Evolutionary conservation across 208 protist genomes (phyloP).

Genomic region (Novymonas esmeraldas): DNA sequence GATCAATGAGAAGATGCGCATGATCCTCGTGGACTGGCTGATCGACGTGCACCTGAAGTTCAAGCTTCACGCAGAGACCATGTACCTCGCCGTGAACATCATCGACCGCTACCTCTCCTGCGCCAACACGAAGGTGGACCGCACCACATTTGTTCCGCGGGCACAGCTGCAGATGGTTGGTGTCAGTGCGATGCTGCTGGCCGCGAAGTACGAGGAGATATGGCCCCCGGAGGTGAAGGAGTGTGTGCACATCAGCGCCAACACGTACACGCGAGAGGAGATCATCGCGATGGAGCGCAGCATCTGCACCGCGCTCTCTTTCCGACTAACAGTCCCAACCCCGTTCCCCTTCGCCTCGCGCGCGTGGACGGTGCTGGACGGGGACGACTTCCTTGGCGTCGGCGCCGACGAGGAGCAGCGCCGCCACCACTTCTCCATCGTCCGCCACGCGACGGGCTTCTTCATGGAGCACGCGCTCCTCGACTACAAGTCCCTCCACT

Average conservation of each 20-base stretch:
- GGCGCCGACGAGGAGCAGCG: constrained; percentile 44
- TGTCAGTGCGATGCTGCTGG: constrained; percentile 87
- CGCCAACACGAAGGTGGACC: constrained; percentile 69
- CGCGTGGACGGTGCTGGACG: constrained; percentile 74
- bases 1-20: constrained; percentile 97
- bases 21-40: constrained; percentile 99
- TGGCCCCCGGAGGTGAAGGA: constrained; percentile 93
- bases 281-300: constrained; percentile 90
- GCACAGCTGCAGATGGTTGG: constrained; percentile 97
- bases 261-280: constrained; percentile 93
- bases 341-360: constrained; percentile 85
- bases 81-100: constrained; percentile 97
- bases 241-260: constrained; percentile 94
- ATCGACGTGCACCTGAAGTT: constrained; percentile 98
- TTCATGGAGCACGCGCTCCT: constrained; percentile 87
- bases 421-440: constrained; percentile 33
- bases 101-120: constrained; percentile 95
- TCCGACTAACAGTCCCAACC: constrained; percentile 91
- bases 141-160: constrained; percentile 58
- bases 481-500: constrained; percentile 92
- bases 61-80: constrained; percentile 96
- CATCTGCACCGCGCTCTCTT: constrained; percentile 82
- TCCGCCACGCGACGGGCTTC: constrained; percentile 80
- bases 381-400: constrained; percentile 46
- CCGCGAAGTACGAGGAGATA: constrained; percentile 96